A percentile compares a stretch with the other conserved stretches of the same genome.
Evolutionary conservation across 23 red algal genomes (phyloP).

Genomic region (Agarophyton chilense): DNA sequence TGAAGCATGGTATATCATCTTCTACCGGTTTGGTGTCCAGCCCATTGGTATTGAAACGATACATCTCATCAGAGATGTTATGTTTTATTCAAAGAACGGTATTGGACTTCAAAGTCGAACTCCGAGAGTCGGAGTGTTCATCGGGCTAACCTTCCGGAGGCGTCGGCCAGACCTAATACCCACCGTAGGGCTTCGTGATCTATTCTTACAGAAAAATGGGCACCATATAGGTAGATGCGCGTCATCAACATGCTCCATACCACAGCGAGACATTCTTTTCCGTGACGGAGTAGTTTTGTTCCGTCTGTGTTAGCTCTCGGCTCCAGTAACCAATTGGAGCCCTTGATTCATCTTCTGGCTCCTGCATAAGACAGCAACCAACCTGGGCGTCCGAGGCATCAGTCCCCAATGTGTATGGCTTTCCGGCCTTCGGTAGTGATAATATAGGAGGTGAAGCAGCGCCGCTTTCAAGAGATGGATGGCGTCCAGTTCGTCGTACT

Average conservation of each 20-base stretch:
- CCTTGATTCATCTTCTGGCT: no score
- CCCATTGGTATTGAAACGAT: not conserved
- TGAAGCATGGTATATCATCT: not conserved
- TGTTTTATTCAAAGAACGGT: constrained; percentile 31
- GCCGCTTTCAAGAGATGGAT: no score
- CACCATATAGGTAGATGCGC: constrained; percentile 12
- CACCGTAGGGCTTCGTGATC: constrained; percentile 37
- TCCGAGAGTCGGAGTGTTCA: no score
- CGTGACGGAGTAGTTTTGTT: constrained; percentile 12
- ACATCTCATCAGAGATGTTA: constrained; percentile 18
- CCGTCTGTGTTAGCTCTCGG: no score
- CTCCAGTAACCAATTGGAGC: no score
- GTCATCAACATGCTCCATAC: constrained; percentile 37
- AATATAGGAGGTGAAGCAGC: no score
- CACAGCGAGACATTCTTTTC: constrained; percentile 32
- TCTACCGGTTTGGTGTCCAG: not conserved
- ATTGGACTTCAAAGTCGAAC: constrained; percentile 15
- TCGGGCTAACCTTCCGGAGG: not conserved
- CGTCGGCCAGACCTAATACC: constrained; percentile 18
- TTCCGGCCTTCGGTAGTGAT: not conserved
- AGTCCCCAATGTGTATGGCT: not conserved
- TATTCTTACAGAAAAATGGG: constrained; percentile 10
- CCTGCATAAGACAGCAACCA: no score
- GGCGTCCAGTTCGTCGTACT: no score
- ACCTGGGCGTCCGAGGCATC: no score